These are phyloP conservation scores for Trichomonascaceae sp. DNA, from an alignment of 1,139 yeast species.

Conservation along the genomic window DNA sequence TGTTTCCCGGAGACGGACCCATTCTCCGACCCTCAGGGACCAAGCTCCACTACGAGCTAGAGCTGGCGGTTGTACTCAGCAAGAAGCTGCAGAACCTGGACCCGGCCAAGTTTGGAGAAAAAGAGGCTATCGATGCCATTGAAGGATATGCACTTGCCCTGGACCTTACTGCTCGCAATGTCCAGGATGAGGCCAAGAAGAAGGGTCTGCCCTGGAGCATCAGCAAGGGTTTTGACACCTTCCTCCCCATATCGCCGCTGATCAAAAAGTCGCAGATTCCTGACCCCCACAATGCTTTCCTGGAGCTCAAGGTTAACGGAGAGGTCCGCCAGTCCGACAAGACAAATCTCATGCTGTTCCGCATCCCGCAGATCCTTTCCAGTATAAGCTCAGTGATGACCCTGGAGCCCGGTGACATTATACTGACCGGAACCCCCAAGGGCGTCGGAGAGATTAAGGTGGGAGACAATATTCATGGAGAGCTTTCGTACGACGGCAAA, in stretches of 20 bases:
- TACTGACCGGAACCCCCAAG: conserved; percentile 92
- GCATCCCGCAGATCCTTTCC: conserved; percentile 66
- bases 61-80: conserved; percentile 67
- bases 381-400: conserved; percentile 85
- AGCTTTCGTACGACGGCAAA: conserved; percentile 41
- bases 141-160: conserved; percentile 80
- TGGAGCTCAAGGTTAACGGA: conserved; percentile 61
- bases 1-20: conserved; percentile 54
- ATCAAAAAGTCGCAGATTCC: conserved; percentile 54
- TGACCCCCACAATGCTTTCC: conserved; percentile 60
- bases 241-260: conserved; percentile 65
- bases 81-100: conserved; percentile 50
- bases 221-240: conserved; percentile 94
- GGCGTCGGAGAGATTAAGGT: conserved; percentile 82
- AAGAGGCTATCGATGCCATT: conserved; percentile 64
- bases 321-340: conserved; percentile 56
- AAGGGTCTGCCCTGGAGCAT: conserved; percentile 96
- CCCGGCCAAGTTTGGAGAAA: conserved; percentile 39
- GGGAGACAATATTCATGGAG: conserved; percentile 66
- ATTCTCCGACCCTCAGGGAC: conserved; percentile 74
- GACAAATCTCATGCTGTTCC: conserved; percentile 81
- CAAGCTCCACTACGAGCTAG: conserved; percentile 83
- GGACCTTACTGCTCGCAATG: conserved; percentile 91
- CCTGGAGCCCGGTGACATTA: conserved; percentile 76
- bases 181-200: conserved; percentile 87